phyloP scores from a whole-genome alignment of 768 basidiomycete genomes.

The Sistotremastrum suecicum region DNA sequence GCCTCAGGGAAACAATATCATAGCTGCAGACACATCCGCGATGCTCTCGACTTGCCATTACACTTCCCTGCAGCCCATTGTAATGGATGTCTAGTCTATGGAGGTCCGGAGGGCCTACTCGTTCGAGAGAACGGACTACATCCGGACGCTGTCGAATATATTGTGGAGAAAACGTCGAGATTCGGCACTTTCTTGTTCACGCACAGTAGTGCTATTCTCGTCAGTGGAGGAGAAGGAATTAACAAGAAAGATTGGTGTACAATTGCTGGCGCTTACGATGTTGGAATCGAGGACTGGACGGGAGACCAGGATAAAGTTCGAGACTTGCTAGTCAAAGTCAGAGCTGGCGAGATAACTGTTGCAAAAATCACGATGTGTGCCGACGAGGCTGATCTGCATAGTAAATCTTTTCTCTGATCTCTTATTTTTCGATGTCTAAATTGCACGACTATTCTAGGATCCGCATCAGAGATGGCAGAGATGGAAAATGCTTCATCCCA shows the following conservation, averaged over 20 bases:
- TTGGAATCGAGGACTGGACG: slow-evolving; percentile 2
- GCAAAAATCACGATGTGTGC: slow-evolving; percentile 2
- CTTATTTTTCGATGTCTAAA: neutral
- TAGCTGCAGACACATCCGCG: slow-evolving; percentile 2
- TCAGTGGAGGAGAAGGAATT: neutral
- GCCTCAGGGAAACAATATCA: slow-evolving; percentile 5
- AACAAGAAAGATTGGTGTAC: slow-evolving; percentile 4
- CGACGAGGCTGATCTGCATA: neutral
- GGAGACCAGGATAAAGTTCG: neutral
- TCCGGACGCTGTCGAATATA: neutral
- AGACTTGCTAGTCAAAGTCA: neutral
- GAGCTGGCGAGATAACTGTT: neutral
- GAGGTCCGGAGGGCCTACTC: neutral
- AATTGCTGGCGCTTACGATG: slow-evolving; percentile 2
- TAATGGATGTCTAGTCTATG: slow-evolving; percentile 4
- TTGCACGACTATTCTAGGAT: too few species aligned
- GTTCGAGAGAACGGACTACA: neutral
- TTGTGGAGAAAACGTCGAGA: neutral
- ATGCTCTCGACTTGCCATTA: slow-evolving; percentile 1
- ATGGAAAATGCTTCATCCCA: neutral
- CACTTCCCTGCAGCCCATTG: slow-evolving; percentile 5
- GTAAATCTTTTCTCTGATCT: neutral
- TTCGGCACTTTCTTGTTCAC: slow-evolving; percentile 5
- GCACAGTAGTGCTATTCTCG: neutral
- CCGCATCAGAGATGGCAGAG: neutral